phyloP scores from a whole-genome alignment of 1,284 basidiomycete genomes.

The Cronartium quercuum region DNA sequence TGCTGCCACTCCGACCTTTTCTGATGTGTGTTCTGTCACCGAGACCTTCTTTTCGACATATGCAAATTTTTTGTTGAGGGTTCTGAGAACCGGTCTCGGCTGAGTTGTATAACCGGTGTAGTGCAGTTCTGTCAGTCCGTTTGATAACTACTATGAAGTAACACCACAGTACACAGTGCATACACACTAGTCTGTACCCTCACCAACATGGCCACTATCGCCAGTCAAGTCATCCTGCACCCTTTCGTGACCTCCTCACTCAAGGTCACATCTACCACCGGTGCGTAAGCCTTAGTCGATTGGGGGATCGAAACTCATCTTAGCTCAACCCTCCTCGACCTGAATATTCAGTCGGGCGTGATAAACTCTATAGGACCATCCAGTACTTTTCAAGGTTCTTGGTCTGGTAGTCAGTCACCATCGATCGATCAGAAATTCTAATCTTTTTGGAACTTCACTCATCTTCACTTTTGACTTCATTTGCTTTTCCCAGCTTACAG shows the following conservation, averaged over 20 bases:
- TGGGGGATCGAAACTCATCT: neutral
- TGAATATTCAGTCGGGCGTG: slow-evolving; percentile 60
- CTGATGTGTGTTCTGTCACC: neutral
- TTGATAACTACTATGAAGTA: too few relatives aligned
- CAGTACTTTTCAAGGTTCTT: slow-evolving; percentile 90
- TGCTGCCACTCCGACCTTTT: neutral
- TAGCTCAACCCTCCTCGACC: neutral
- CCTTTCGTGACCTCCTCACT: slow-evolving; percentile 69
- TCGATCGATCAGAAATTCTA: neutral
- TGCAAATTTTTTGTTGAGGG: neutral
- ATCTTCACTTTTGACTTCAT: slow-evolving; percentile 67
- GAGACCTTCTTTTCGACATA: too few relatives aligned
- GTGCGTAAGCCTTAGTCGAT: slow-evolving; percentile 35
- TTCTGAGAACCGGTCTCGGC: neutral
- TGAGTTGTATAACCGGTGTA: neutral
- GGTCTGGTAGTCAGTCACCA: slow-evolving; percentile 60
- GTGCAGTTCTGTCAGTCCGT: too few relatives aligned
- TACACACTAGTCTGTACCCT: too few relatives aligned
- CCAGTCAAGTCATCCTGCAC: slow-evolving; percentile 74
- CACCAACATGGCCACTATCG: slow-evolving; percentile 46
- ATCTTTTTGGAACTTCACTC: slow-evolving; percentile 49
- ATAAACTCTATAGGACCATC: slow-evolving; percentile 69
- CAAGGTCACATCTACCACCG: slow-evolving; percentile 69
- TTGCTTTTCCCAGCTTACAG: slow-evolving; percentile 66
- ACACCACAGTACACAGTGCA: too few relatives aligned